These are phyloP conservation scores for Globisporangium abappressorium DNA, from an alignment of 352 stramenopile genomes.

Conservation along the genomic window DNA sequence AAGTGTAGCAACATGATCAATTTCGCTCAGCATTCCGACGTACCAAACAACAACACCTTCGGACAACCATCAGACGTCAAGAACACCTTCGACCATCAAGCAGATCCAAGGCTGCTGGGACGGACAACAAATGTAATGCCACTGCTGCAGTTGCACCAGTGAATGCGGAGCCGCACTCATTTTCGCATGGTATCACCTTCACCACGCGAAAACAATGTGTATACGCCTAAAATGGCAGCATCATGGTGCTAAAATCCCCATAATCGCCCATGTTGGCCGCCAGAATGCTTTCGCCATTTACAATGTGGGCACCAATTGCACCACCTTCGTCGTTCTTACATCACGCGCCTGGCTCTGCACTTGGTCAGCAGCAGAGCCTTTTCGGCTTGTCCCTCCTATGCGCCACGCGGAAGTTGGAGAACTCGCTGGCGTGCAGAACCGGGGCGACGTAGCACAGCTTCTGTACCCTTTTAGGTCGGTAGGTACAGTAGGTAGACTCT, in stretches of 20 bases:
- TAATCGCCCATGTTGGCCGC: background rate
- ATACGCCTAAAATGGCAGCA: background rate
- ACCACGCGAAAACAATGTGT: background rate
- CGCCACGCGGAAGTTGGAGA: background rate
- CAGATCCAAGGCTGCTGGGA: background rate
- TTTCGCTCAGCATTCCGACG: background rate
- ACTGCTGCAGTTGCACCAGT: background rate
- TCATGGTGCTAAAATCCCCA: background rate
- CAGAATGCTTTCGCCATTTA: background rate
- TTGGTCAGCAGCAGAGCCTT: background rate
- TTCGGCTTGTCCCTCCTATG: background rate
- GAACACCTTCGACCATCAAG: background rate
- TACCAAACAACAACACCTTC: background rate
- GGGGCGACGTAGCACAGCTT: background rate
- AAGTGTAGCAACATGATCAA: background rate
- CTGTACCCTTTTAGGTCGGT: conserved; percentile 10
- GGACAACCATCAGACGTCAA: background rate
- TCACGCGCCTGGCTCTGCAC: background rate
- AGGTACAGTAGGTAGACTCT: conserved; percentile 11
- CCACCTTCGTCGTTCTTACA: too few relatives aligned
- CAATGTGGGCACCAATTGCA: too few relatives aligned
- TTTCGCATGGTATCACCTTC: background rate
- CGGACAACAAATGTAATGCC: background rate
- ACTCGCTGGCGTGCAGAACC: background rate
- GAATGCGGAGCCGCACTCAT: background rate